Evolutionary conservation across 1,139 yeast species (phyloP).

Genomic region (Geotrichum bryndzae): DNA sequence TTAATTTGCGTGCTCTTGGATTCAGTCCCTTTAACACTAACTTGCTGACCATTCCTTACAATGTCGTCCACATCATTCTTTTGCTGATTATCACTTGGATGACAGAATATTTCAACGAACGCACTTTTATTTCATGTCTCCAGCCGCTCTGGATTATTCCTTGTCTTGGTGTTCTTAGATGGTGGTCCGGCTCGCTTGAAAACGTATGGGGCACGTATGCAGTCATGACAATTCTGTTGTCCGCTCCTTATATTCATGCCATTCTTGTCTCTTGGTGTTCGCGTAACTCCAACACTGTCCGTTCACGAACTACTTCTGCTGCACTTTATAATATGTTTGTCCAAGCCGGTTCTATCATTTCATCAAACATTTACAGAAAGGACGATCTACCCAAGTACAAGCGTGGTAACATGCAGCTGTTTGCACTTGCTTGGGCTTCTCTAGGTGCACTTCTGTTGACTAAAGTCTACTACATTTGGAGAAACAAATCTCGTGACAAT

Average conservation of each 20-base stretch:
- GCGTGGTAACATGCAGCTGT: constrained; percentile 46
- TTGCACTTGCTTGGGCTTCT: constrained; percentile 37
- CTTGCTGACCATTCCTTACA: constrained; percentile 48
- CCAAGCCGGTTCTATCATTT: constrained; percentile 49
- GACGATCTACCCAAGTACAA: constrained; percentile 55
- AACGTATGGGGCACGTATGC: constrained; percentile 49
- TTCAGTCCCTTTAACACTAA: constrained; percentile 52
- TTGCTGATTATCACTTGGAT: constrained; percentile 36
- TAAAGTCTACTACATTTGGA: constrained; percentile 40
- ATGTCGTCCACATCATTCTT: constrained; percentile 38
- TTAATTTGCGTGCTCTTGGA: constrained; percentile 48
- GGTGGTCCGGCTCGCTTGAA: constrained; percentile 45
- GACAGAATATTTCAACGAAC: constrained; percentile 43
- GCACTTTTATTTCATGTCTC: constrained; percentile 28
- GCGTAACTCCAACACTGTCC: constrained; percentile 53
- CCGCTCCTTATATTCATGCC: constrained; percentile 46
- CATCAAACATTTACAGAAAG: constrained; percentile 50
- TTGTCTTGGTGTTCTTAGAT: constrained; percentile 41
- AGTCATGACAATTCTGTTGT: constrained; percentile 41
- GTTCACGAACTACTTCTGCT: constrained; percentile 54
- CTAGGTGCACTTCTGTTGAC: constrained; percentile 23
- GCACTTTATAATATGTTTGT: constrained; percentile 59
- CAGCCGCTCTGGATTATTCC: constrained; percentile 39
- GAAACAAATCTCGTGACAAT: constrained; percentile 42
- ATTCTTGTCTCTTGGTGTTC: constrained; percentile 58